Evolutionary conservation across 1,139 yeast genomes (phyloP).

Genomic region (Scheffersomyces parashehatae): DNA sequence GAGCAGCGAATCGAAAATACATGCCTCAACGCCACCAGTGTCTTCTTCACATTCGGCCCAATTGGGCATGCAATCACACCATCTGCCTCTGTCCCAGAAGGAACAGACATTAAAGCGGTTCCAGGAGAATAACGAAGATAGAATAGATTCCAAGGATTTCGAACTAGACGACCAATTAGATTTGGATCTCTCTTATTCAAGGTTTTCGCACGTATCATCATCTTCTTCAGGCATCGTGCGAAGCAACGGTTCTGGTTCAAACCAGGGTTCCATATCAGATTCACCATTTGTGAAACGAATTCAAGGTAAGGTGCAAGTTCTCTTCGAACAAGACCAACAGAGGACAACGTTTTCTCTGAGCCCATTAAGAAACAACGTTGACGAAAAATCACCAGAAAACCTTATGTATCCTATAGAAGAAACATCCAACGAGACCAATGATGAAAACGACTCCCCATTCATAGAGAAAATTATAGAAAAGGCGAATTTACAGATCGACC

Average conservation of each 20-base stretch:
- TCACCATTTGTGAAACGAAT: constrained; percentile 30
- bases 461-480: constrained; percentile 10
- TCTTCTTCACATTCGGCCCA: too few relatives aligned
- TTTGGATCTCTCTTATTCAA: constrained; percentile 36
- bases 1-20: too few relatives aligned
- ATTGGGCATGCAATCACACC: too few relatives aligned
- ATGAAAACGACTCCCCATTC: constrained; percentile 20
- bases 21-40: too few relatives aligned
- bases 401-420: not conserved
- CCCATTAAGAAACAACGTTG: not conserved
- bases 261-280: constrained; percentile 10
- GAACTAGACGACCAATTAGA: constrained; percentile 23
- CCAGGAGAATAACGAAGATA: constrained; percentile 13
- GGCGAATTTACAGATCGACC: not conserved
- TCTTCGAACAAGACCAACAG: constrained; percentile 1
- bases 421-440: constrained; percentile 2
- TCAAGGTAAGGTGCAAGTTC: constrained; percentile 19
- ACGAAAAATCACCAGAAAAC: not conserved
- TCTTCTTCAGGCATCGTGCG: constrained; percentile 16
- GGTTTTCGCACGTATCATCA: constrained; percentile 36
- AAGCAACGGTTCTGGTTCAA: constrained; percentile 4
- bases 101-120: constrained; percentile 7
- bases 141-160: constrained; percentile 20
- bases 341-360: not conserved
- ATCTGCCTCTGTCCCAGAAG: too few relatives aligned